Evolutionary conservation across 768 basidiomycete genomes (phyloP).

Genomic region (Tricholoma furcatifolium): DNA sequence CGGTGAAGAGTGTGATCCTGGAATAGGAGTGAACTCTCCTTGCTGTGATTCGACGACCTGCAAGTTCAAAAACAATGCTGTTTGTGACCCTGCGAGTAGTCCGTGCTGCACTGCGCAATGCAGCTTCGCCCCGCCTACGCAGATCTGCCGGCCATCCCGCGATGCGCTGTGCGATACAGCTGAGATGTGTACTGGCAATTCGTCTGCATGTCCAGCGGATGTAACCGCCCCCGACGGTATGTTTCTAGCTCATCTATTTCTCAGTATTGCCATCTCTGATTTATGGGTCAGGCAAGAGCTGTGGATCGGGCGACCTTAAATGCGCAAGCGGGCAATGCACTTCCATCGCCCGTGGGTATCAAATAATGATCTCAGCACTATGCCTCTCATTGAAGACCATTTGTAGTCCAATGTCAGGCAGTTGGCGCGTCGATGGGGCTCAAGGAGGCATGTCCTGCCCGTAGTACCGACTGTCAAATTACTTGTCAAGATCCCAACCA

Average conservation of each 20-base stretch:
- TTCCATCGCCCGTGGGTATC: constrained; percentile 57
- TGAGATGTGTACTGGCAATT: constrained; percentile 77
- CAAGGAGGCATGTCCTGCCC: constrained; percentile 49
- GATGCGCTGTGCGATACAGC: constrained; percentile 67
- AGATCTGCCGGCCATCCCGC: constrained; percentile 68
- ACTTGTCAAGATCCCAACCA: constrained; percentile 73
- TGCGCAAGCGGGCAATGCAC: constrained; percentile 84
- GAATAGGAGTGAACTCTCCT: constrained; percentile 49
- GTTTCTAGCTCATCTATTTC: constrained; percentile 13
- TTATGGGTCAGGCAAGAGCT: constrained; percentile 50
- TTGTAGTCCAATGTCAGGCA: constrained; percentile 60
- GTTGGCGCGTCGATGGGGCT: constrained; percentile 8
- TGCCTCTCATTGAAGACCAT: not conserved
- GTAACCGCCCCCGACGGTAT: constrained; percentile 59
- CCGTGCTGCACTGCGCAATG: constrained; percentile 75
- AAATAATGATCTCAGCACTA: constrained; percentile 1
- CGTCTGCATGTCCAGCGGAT: constrained; percentile 70
- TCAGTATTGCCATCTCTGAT: constrained; percentile 5
- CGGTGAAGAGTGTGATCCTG: constrained; percentile 90
- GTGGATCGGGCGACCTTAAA: constrained; percentile 59
- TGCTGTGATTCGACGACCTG: constrained; percentile 79
- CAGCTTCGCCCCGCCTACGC: constrained; percentile 62
- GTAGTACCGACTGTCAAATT: constrained; percentile 70
- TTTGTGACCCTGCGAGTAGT: constrained; percentile 77
- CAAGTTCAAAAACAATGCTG: constrained; percentile 68